Evolutionary conservation across 306 rosid genomes (phyloP).

Genomic region (Delonix regia): DNA sequence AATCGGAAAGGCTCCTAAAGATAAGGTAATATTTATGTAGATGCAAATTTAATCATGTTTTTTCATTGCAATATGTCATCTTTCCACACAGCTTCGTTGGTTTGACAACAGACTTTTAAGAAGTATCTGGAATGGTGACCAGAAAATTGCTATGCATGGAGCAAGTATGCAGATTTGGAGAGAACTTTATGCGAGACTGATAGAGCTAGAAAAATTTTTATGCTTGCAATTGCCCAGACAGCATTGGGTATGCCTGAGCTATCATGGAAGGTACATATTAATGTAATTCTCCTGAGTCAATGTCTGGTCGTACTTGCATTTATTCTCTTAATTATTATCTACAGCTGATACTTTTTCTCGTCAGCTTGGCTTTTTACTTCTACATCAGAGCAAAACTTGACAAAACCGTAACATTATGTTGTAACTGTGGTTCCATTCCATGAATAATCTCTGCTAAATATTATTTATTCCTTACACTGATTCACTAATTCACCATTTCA

Average conservation of each 20-base stretch:
- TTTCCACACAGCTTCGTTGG: slow-evolving; percentile 19
- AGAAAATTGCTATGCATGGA: slow-evolving; percentile 94
- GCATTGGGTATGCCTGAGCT: slow-evolving; percentile 93
- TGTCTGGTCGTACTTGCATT: no score
- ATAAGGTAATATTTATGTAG: slow-evolving; percentile 59
- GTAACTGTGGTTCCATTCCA: no score
- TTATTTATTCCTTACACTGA: no score
- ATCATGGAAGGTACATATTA: slow-evolving; percentile 76
- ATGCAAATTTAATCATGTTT: neutral
- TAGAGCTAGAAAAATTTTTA: slow-evolving; percentile 82
- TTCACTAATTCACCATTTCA: neutral
- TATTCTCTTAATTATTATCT: no score
- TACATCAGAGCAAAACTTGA: neutral
- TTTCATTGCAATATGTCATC: neutral
- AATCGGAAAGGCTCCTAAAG: slow-evolving; percentile 88
- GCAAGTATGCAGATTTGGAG: slow-evolving; percentile 85
- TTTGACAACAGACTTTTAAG: slow-evolving; percentile 71
- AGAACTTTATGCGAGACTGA: slow-evolving; percentile 84
- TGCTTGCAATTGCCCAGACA: slow-evolving; percentile 85
- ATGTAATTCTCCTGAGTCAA: neutral
- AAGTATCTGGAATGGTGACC: slow-evolving; percentile 89
- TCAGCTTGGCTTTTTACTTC: no score
- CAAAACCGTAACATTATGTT: no score
- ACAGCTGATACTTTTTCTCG: no score
- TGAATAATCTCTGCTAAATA: no score